These are phyloP conservation scores for Podila verticillata DNA, from an alignment of 192 early-diverging fungal species.

Conservation along the genomic window DNA sequence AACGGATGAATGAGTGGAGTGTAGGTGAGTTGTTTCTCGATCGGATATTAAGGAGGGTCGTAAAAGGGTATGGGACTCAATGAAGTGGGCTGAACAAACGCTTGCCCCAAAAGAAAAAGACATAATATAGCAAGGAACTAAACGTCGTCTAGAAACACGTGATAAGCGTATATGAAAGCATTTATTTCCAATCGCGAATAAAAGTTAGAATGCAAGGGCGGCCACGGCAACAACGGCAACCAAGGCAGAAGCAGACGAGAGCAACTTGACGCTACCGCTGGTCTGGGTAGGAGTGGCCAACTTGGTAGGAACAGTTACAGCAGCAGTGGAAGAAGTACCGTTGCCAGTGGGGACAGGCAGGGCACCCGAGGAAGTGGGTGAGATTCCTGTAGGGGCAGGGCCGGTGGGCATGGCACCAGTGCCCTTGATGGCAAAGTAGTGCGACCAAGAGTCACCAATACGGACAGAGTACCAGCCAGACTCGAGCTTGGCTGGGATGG, in stretches of 20 bases:
- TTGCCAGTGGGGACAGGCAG: background rate
- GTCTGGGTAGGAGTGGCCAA: background rate
- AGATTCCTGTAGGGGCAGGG: slow-evolving; percentile 7
- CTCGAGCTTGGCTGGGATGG: slow-evolving; percentile 14
- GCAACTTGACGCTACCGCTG: background rate
- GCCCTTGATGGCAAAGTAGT: slow-evolving; percentile 30
- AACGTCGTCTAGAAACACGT: no score
- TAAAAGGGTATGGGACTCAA: no score
- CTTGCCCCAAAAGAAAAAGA: no score
- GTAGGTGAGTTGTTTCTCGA: no score
- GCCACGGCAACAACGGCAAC: slow-evolving; percentile 15
- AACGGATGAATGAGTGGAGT: no score
- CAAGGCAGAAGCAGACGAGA: slow-evolving; percentile 4
- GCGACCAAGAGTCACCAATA: slow-evolving; percentile 32
- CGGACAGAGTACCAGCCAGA: slow-evolving; percentile 44
- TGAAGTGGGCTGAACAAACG: no score
- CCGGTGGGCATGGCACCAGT: slow-evolving; percentile 17
- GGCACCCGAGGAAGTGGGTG: background rate
- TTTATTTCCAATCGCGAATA: no score
- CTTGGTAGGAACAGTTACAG: background rate
- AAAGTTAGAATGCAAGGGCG: slow-evolving; percentile 16
- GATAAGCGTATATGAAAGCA: no score
- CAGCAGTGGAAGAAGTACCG: slow-evolving; percentile 4
- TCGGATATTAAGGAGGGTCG: no score
- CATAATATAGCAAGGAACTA: no score